Evolutionary conservation across 2,329 filamentous ascomycete genomes (phyloP).

Genomic region (Fusarium drepaniforme): DNA sequence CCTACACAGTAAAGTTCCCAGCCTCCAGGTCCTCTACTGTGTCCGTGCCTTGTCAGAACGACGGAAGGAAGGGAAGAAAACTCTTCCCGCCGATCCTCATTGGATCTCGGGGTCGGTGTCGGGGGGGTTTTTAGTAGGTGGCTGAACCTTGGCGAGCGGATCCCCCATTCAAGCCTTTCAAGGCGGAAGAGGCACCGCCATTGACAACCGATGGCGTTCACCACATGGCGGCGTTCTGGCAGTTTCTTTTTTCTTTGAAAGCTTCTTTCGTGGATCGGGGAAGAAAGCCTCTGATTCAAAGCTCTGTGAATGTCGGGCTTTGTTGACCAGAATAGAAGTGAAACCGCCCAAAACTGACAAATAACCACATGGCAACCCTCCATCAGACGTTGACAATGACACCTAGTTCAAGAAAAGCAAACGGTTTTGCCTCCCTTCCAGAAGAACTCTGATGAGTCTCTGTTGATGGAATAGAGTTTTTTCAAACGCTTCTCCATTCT

Average conservation of each 20-base stretch:
- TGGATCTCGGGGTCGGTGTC: conserved; percentile 14
- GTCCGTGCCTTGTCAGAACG: conserved; percentile 10
- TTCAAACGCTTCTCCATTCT: conserved; percentile 15
- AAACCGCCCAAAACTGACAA: conserved; percentile 1
- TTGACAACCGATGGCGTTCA: conserved; percentile 1
- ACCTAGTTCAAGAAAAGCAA: background rate
- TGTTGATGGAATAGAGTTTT: conserved; percentile 25
- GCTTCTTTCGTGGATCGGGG: conserved; percentile 19
- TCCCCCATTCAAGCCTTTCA: conserved; percentile 3
- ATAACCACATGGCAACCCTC: conserved; percentile 1
- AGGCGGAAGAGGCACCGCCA: conserved; percentile 38
- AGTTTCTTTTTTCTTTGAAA: conserved; percentile 18
- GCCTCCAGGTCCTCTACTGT: background rate
- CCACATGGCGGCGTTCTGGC: conserved; percentile 29
- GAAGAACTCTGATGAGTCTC: conserved; percentile 9
- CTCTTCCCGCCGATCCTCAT: conserved; percentile 17
- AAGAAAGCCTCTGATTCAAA: conserved; percentile 35
- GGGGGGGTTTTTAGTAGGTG: conserved; percentile 5
- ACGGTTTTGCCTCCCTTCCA: conserved; percentile 23
- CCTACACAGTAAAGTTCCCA: conserved; percentile 17
- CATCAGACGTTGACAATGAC: conserved; percentile 22
- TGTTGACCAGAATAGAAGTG: conserved; percentile 25
- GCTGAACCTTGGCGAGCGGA: conserved; percentile 14
- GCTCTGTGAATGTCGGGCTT: conserved; percentile 17
- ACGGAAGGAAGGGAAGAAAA: conserved; percentile 17